Percentiles rank a stretch among this genome's conserved stretches.
These are phyloP conservation scores for Scheffersomyces spartinae DNA, from an alignment of 805 yeast species.

Conservation along the genomic window DNA sequence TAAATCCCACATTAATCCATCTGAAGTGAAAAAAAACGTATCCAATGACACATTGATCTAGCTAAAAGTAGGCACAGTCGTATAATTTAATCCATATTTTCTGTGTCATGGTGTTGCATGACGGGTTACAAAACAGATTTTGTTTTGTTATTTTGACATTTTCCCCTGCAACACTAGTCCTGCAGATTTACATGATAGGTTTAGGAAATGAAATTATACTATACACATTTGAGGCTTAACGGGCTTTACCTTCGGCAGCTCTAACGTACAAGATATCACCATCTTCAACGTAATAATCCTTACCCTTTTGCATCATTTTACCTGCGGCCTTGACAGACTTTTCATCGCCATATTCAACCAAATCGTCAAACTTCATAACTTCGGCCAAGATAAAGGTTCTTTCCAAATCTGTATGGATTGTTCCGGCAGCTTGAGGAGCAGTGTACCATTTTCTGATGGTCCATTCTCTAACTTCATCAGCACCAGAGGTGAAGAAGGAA, in stretches of 20 bases:
- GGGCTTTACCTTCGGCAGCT: constrained; percentile 85
- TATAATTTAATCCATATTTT: background rate
- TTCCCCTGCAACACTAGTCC: too few relatives aligned
- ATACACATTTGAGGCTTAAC: constrained; percentile 14
- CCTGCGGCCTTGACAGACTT: constrained; percentile 77
- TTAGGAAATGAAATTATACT: background rate
- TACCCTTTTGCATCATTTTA: constrained; percentile 84
- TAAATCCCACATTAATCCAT: too few relatives aligned
- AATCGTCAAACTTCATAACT: constrained; percentile 76
- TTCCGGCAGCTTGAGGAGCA: constrained; percentile 99
- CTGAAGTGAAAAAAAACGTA: too few relatives aligned
- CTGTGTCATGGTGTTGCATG: background rate
- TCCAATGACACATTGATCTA: constrained; percentile 1
- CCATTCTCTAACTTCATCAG: constrained; percentile 97
- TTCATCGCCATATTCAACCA: constrained; percentile 67
- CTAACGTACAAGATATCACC: constrained; percentile 88
- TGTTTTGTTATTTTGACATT: background rate
- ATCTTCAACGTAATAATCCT: constrained; percentile 88
- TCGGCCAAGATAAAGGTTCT: constrained; percentile 92
- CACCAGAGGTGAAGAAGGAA: constrained; percentile 93
- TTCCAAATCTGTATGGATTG: constrained; percentile 91
- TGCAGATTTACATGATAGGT: background rate
- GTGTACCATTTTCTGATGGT: constrained; percentile 83
- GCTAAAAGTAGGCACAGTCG: background rate
- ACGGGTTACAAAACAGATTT: background rate